Evolutionary conservation across 306 rosid species (phyloP), one percentile per base, ranked within the genome.

Genomic region (Hippophae gyantsensis): DNA sequence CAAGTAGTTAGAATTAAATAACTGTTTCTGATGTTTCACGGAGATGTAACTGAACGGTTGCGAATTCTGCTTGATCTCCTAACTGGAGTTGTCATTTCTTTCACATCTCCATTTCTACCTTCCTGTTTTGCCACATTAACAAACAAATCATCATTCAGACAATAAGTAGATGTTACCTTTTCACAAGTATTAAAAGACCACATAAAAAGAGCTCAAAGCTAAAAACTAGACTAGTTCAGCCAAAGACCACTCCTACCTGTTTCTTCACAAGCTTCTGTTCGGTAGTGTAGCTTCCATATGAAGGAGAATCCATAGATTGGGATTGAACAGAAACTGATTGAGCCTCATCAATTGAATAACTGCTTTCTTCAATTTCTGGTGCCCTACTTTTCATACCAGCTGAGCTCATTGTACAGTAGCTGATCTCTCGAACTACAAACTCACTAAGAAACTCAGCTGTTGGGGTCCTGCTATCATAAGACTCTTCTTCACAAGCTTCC

Each of bases 51-150:
- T 9, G 58, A 12, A 13, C 73, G 71, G 65, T 54, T 80, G 60
- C 73, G 75, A 54, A 80, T 67, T 69, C 82, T 62, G 76, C 74
- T 62, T 52, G 85, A 80, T 65, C 85, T 63, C 62, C 85, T 80
- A 13, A 69, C 71, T 11, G 82, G 84, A 25, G 84, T 79, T 46
- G 74, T 49, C 23, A 52, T 58, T 13, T 6, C 32, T 47, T 63
- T 50, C 54, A 18, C 57, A 13, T 75, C 81, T 62, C 57, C 78
- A 23, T 59, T 69, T 66, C 56, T 47, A 13, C 64, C 54, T 59
- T 38, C 67, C 77, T 76, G 42, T 48, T 56, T 60, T 52, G n/a
- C 63, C 61, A 62, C 42, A 54, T 2, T 43, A 13, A 32, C 56
- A 42, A 45, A 54, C 10, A 11, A 26, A 3, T 3, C 38, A 62